phyloP scores from a whole-genome alignment of 1,139 yeast species.

The Ogataea hybrid region DNA sequence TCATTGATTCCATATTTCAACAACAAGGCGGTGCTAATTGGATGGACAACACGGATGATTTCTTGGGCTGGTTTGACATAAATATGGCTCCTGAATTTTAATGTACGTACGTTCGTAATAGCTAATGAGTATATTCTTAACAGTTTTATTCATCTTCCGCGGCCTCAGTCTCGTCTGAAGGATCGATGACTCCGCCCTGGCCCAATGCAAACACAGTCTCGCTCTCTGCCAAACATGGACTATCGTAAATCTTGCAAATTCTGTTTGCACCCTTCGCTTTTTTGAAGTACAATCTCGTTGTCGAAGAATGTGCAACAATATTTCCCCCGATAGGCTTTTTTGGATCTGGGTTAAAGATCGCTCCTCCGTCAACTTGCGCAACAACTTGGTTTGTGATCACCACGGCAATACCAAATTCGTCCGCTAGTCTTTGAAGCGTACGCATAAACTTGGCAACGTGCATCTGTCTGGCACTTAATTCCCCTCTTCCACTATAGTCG shows the following conservation, averaged over 20 bases:
- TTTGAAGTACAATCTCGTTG: constrained; percentile 84
- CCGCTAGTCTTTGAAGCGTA: constrained; percentile 87
- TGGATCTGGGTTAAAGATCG: constrained; percentile 92
- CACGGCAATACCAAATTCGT: constrained; percentile 97
- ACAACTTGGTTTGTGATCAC: constrained; percentile 98
- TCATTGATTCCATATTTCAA: constrained; percentile 58
- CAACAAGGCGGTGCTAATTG: constrained; percentile 78
- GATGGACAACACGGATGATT: constrained; percentile 84
- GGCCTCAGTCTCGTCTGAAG: constrained; percentile 44
- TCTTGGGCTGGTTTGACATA: constrained; percentile 93
- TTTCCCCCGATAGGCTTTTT: constrained; percentile 99
- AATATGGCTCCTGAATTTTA: constrained; percentile 58
- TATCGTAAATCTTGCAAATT: constrained; percentile 90
- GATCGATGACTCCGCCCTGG: constrained; percentile 97
- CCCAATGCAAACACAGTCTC: constrained; percentile 95
- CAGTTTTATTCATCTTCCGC: constrained; percentile 51
- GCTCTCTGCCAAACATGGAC: constrained; percentile 94
- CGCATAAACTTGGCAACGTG: constrained; percentile 95
- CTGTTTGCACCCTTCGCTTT: constrained; percentile 93
- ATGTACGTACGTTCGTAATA: constrained; percentile 7
- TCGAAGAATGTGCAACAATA: constrained; percentile 94
- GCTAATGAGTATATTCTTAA: neutral
- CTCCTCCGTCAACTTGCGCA: constrained; percentile 94
- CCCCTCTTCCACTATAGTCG: constrained; percentile 95
- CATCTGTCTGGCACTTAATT: constrained; percentile 89